Percentiles rank a stretch among this genome's conserved stretches.
phyloP scores from a whole-genome alignment of 805 yeast species.

The Cyberlindnera japonica region DNA sequence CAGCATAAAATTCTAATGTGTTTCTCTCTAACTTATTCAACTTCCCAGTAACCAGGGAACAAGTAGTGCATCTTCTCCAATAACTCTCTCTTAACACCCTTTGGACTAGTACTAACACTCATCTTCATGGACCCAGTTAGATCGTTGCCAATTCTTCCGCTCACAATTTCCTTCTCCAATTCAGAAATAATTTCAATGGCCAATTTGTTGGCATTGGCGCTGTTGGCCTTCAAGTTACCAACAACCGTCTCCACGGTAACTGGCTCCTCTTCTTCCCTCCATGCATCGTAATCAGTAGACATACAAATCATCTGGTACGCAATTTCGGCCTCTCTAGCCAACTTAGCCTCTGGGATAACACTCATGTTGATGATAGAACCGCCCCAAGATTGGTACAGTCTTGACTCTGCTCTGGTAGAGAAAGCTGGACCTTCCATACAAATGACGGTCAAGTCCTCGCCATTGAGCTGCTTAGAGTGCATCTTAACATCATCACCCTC shows the following conservation, averaged over 20 bases:
- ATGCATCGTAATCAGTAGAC: constrained; percentile 98
- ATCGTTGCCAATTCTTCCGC: constrained; percentile 64
- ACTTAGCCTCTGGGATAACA: constrained; percentile 93
- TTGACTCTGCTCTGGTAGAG: constrained; percentile 94
- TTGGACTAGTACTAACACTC: constrained; percentile 73
- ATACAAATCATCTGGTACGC: constrained; percentile 97
- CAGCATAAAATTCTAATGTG: too few species aligned
- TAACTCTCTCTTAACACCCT: constrained; percentile 68
- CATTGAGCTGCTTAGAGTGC: constrained; percentile 64
- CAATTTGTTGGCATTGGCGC: constrained; percentile 76
- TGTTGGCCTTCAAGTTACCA: constrained; percentile 82
- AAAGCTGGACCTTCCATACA: constrained; percentile 99
- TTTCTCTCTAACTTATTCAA: constrained; percentile 12
- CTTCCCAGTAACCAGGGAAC: constrained; percentile 89
- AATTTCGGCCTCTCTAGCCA: constrained; percentile 96
- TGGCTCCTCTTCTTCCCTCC: constrained; percentile 94
- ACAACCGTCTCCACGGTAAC: constrained; percentile 98
- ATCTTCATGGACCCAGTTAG: constrained; percentile 74
- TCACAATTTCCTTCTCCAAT: constrained; percentile 57
- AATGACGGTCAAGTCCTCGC: constrained; percentile 74
- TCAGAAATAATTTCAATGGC: constrained; percentile 66
- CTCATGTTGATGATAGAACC: constrained; percentile 97
- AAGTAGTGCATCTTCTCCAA: constrained; percentile 78
- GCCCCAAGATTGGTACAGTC: constrained; percentile 80
- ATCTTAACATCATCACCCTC: constrained; percentile 45